Conservation (phyloP, 75 land plant species). For the Isoetes taiwanensis region DNA sequence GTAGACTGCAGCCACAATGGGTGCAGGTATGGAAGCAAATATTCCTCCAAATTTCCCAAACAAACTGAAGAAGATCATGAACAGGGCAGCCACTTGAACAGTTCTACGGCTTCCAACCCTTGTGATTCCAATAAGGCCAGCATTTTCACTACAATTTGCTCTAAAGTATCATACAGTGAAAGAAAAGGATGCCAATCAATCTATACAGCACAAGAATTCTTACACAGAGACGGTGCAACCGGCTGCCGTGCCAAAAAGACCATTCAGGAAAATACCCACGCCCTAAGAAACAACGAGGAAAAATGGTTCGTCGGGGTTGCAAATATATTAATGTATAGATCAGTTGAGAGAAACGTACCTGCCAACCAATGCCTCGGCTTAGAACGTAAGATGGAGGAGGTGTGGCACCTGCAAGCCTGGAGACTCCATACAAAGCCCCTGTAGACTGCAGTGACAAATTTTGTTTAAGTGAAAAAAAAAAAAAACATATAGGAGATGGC, state of each 20-base stretch:
- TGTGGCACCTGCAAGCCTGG: conserved; percentile 85
- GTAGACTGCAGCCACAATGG: conserved; percentile 82
- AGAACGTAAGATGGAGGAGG: conserved; percentile 95
- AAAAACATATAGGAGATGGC: background rate
- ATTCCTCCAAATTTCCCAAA: conserved; percentile 93
- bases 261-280: conserved; percentile 73
- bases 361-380: conserved; percentile 93
- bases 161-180: background rate
- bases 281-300: too few relatives aligned
- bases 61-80: conserved; percentile 66
- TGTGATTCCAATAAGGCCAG: conserved; percentile 66
- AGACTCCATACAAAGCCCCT: conserved; percentile 75
- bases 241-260: conserved; percentile 83
- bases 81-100: conserved; percentile 60
- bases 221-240: conserved; percentile 97
- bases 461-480: background rate
- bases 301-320: too few relatives aligned
- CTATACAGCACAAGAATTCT: conserved; percentile 14
- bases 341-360: too few relatives aligned
- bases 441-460: conserved; percentile 72
- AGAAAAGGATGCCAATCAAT: background rate
- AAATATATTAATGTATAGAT: too few relatives aligned
- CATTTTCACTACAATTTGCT: conserved; percentile 38
- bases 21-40: conserved; percentile 85
- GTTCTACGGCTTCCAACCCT: conserved; percentile 71